Conservation (phyloP, 2,329 filamentous ascomycete genomes). For the Trichoderma semiorbis region DNA sequence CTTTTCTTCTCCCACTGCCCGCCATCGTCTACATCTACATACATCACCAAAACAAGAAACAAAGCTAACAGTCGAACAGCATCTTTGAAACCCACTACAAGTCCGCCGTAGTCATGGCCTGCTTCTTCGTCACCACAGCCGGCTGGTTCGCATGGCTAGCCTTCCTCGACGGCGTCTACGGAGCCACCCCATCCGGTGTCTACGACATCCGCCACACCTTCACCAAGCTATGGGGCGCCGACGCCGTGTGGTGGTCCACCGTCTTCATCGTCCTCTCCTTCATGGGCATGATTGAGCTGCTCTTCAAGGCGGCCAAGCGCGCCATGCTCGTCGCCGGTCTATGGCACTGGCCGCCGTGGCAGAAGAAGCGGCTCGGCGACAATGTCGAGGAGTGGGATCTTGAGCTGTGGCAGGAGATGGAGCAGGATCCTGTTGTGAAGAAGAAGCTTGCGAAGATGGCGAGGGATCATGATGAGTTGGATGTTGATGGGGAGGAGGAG, state of each 20-base stretch:
- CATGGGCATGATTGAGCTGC: conserved; percentile 63
- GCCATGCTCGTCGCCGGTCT: conserved; percentile 44
- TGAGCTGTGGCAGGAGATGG: conserved; percentile 57
- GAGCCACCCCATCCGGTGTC: conserved; percentile 40
- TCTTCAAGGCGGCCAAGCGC: conserved; percentile 49
- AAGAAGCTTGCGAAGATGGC: conserved; percentile 42
- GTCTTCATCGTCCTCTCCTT: conserved; percentile 61
- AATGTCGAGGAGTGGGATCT: conserved; percentile 50
- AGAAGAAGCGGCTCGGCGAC: conserved; percentile 32
- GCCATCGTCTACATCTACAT: background rate
- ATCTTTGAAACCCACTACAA: conserved; percentile 78
- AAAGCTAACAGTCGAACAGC: conserved; percentile 32
- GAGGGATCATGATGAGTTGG: conserved; percentile 30
- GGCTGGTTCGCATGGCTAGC: conserved; percentile 75
- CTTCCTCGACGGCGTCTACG: conserved; percentile 65
- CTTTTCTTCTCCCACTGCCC: background rate
- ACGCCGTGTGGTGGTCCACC: conserved; percentile 70
- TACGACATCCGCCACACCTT: conserved; percentile 71
- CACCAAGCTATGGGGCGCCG: conserved; percentile 61
- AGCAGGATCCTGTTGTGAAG: conserved; percentile 46
- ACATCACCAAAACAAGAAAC: background rate
- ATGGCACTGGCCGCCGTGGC: conserved; percentile 48
- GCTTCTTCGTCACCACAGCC: conserved; percentile 55
- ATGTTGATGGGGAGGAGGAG: conserved; percentile 21
- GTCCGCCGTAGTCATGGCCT: conserved; percentile 57